A percentile compares a stretch with the other conserved stretches of the same genome.
Conservation (phyloP, 345 rosid species). For the Dimocarpus longan region DNA sequence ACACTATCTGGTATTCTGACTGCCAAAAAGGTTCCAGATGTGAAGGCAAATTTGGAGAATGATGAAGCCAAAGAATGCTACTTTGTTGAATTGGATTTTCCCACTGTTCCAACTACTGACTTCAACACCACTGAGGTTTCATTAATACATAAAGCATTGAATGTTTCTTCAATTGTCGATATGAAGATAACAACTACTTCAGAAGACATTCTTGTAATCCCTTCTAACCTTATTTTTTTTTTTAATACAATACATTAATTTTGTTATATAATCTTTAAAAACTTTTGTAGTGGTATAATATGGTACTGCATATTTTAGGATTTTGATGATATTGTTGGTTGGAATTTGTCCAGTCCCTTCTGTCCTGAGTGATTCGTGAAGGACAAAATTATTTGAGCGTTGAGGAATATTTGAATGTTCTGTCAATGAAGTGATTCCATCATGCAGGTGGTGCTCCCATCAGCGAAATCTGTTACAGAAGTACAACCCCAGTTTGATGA, state of each 20-base stretch:
- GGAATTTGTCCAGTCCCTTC: no score
- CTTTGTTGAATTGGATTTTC: conserved; percentile 62
- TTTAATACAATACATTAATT: no score
- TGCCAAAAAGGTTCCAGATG: conserved; percentile 54
- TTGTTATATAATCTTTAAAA: no score
- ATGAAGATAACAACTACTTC: conserved; percentile 42
- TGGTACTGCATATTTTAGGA: background rate
- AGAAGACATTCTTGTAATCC: conserved; percentile 52
- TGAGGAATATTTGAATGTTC: no score
- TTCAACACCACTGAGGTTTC: conserved; percentile 32
- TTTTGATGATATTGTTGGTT: background rate
- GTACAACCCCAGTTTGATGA: conserved; percentile 54
- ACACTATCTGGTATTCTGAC: conserved; percentile 68
- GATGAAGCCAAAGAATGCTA: conserved; percentile 37
- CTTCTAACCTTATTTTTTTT: background rate
- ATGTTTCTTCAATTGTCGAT: conserved; percentile 53
- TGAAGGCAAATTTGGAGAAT: conserved; percentile 21
- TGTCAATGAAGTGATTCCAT: no score
- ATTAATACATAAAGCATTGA: conserved; percentile 50
- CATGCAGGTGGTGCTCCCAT: conserved; percentile 64
- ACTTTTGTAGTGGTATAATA: no score
- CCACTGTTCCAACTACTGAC: conserved; percentile 39
- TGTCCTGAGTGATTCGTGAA: background rate
- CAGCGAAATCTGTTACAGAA: conserved; percentile 55
- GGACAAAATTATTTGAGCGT: background rate